Evolutionary conservation across 1,284 basidiomycete genomes (phyloP).

Genomic region (Ustilago xerochloae): DNA sequence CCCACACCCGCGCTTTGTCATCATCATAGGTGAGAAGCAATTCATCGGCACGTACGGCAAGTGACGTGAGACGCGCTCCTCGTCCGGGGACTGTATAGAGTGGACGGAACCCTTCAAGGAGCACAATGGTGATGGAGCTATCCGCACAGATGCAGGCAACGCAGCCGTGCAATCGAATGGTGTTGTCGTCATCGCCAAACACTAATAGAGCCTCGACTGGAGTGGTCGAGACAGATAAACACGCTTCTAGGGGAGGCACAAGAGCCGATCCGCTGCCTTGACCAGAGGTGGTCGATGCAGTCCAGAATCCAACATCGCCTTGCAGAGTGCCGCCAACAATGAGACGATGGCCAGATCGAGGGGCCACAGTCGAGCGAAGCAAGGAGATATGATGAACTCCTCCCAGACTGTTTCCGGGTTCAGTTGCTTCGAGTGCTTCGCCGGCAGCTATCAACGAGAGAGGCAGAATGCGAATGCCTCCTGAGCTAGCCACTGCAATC

Average conservation of each 20-base stretch:
- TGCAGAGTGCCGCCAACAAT: conserved; percentile 51
- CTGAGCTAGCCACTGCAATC: conserved; percentile 25
- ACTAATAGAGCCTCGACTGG: conserved; percentile 75
- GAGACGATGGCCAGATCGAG: conserved; percentile 37
- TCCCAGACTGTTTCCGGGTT: conserved; percentile 16
- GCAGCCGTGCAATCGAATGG: conserved; percentile 77
- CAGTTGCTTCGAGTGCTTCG: not conserved
- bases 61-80: conserved; percentile 72
- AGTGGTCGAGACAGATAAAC: conserved; percentile 78
- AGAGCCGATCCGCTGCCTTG: not conserved
- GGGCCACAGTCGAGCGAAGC: conserved; percentile 36
- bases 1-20: conserved; percentile 85
- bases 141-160: conserved; percentile 80
- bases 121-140: conserved; percentile 83
- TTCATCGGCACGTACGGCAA: conserved; percentile 78
- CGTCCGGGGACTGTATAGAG: conserved; percentile 81
- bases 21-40: conserved; percentile 82
- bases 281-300: not conserved
- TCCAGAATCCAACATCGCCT: conserved; percentile 68
- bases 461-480: conserved; percentile 15
- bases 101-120: conserved; percentile 76
- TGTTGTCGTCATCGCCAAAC: conserved; percentile 72
- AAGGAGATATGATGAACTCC: conserved; percentile 23
- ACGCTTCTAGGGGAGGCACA: conserved; percentile 74
- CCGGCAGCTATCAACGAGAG: conserved; percentile 18